Conservation (phyloP, 2,329 filamentous ascomycete genomes). For the Xylaria sp. region DNA sequence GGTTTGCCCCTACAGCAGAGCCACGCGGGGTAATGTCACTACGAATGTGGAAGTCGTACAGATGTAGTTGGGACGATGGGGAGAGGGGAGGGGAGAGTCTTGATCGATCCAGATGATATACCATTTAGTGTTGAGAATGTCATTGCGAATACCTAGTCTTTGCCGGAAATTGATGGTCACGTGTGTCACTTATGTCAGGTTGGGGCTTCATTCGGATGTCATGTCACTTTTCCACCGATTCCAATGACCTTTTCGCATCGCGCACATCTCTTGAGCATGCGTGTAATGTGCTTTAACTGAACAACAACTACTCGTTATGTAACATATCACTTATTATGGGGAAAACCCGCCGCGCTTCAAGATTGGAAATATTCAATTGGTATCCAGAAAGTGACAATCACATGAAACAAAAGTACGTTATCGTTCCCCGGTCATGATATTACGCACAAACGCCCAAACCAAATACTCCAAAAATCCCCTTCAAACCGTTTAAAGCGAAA, state of each 20-base stretch:
- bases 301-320: not conserved
- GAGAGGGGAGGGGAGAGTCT: too few relatives aligned
- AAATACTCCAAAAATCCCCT: too few relatives aligned
- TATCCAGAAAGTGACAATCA: not conserved
- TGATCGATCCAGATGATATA: too few relatives aligned
- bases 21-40: conserved; percentile 25
- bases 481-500: too few relatives aligned
- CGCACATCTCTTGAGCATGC: not conserved
- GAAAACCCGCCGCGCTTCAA: not conserved
- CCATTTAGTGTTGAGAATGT: not conserved
- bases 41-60: conserved; percentile 24
- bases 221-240: not conserved
- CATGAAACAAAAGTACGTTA: not conserved
- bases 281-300: not conserved
- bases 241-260: not conserved
- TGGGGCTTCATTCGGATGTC: too few relatives aligned
- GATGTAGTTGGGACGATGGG: not conserved
- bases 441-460: too few relatives aligned
- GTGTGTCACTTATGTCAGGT: not conserved
- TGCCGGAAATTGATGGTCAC: too few relatives aligned
- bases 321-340: not conserved
- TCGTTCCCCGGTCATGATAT: not conserved
- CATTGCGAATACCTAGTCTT: too few relatives aligned
- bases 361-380: not conserved
- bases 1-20: conserved; percentile 29